Evolutionary conservation across 1,284 basidiomycete genomes (phyloP), one percentile per base, ranked within the genome.

Genomic region (Sporisorium reilianum): DNA sequence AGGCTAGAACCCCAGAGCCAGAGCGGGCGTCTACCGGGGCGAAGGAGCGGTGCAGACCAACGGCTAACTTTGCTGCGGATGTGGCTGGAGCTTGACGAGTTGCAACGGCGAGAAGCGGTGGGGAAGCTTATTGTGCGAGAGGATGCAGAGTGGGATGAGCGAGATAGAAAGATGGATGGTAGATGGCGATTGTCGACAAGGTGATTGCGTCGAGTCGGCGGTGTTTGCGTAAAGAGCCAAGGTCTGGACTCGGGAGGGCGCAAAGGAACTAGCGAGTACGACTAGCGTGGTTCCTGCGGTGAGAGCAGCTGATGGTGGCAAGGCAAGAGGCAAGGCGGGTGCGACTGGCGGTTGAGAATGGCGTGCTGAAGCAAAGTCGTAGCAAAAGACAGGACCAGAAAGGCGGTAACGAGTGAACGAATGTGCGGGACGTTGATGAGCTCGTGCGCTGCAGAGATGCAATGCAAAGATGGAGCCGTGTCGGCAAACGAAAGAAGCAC

Each of bases 221-320:
- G 9, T 20, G 18, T 16, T 38, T 14, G 8, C 16, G 12, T 14
- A 12, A 38, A 18, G 20, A 12, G 25, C n/a, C 2, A 32, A 52
- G 25, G 56, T 46, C 57, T 60, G 41, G 57, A 53, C 57, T 45
- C 34, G 30, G 30, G 22, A 55, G 30, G 23, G 41, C 45, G 46
- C 34, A 14, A 46, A 52, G 32, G 42, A 46, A 14, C 26, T 28
- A 30, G 26, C 28, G 26, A 41, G n/a, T 18, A 20, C 34, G 41
- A 46, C 49, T 67, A 57, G 64, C 55, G 64, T 57, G 59, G 64
- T 67, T 62, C 64, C 65, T 68, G 59, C n/a, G 32, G 30, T 0
- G 38, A n/a, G 36, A 28, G 34, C 18, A 20, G 48, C 9, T 46
- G 46, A 30, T 32, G 42, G 11, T 54, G 36, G 12, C 20, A 11